These are phyloP conservation scores for Fusarium sororula DNA, from an alignment of 2,329 filamentous ascomycete genomes.

Conservation along the genomic window DNA sequence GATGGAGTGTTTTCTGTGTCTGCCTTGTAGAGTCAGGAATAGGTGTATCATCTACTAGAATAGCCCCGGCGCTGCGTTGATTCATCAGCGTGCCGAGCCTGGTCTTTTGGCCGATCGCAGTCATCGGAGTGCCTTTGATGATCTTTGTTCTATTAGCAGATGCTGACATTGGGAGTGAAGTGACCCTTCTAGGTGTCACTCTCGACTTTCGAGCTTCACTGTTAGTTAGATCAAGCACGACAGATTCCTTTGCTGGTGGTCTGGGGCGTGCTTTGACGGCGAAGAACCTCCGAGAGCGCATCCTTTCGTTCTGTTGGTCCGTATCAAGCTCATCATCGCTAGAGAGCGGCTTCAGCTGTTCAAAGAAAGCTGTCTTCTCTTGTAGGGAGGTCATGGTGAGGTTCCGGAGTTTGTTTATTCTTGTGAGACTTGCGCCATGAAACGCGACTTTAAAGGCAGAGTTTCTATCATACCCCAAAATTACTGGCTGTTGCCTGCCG, in stretches of 20 bases:
- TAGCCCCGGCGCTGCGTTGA: constrained; percentile 26
- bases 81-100: constrained; percentile 31
- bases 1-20: constrained; percentile 24
- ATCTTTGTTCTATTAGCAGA: constrained; percentile 13
- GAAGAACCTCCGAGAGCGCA: constrained; percentile 45
- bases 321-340: constrained; percentile 44
- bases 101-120: constrained; percentile 31
- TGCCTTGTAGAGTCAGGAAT: constrained; percentile 41
- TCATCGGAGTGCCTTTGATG: constrained; percentile 46
- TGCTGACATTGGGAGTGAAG: constrained; percentile 26
- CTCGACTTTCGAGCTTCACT: constrained; percentile 22
- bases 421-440: not conserved
- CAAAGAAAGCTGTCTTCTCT: constrained; percentile 59
- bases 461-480: not conserved
- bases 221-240: constrained; percentile 26
- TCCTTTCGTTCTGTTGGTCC: constrained; percentile 48
- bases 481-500: not conserved
- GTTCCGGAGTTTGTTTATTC: not conserved
- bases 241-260: constrained; percentile 1
- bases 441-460: not conserved
- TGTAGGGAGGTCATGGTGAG: constrained; percentile 43
- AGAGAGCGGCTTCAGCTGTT: constrained; percentile 50
- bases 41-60: constrained; percentile 42
- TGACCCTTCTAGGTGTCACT: constrained; percentile 31
- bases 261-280: constrained; percentile 5